Percentiles rank a stretch among this genome's conserved stretches.
These are phyloP conservation scores for Spathaspora hagerdaliae DNA, from an alignment of 805 yeast species.

Conservation along the genomic window DNA sequence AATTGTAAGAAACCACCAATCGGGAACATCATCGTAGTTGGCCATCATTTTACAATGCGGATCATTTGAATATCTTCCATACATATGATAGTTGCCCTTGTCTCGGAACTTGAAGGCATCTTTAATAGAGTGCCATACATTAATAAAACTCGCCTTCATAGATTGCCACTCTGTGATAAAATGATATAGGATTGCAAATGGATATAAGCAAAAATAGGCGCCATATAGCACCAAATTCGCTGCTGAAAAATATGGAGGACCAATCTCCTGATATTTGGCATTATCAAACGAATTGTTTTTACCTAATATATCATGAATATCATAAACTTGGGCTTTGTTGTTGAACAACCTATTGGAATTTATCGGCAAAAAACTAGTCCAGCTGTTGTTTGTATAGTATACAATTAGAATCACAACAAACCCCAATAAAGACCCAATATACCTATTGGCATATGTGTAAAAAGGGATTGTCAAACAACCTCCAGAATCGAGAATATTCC, in stretches of 20 bases:
- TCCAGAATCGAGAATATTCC: conserved; percentile 36
- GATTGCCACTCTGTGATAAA: conserved; percentile 43
- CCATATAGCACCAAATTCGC: conserved; percentile 59
- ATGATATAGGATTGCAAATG: conserved; percentile 51
- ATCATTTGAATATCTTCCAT: conserved; percentile 34
- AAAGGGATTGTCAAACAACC: conserved; percentile 41
- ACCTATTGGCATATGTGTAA: conserved; percentile 38
- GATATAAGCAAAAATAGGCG: conserved; percentile 51
- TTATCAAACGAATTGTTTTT: conserved; percentile 42
- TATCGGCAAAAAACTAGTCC: conserved; percentile 50
- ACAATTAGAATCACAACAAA: conserved; percentile 28
- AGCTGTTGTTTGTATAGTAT: conserved; percentile 45
- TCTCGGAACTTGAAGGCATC: conserved; percentile 20
- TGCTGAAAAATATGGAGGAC: conserved; percentile 66
- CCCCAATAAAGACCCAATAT: conserved; percentile 31
- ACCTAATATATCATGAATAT: conserved; percentile 44
- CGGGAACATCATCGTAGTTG: conserved; percentile 66
- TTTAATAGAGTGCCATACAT: conserved; percentile 26
- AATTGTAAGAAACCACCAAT: conserved; percentile 58
- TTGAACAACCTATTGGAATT: conserved; percentile 50
- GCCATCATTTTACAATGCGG: conserved; percentile 58
- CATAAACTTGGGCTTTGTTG: conserved; percentile 46
- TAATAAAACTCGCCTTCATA: conserved; percentile 33
- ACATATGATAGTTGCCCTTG: conserved; percentile 8
- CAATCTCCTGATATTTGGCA: conserved; percentile 46